Evolutionary conservation across 768 basidiomycete genomes (phyloP).

Genomic region (Boletus rubescentipes): DNA sequence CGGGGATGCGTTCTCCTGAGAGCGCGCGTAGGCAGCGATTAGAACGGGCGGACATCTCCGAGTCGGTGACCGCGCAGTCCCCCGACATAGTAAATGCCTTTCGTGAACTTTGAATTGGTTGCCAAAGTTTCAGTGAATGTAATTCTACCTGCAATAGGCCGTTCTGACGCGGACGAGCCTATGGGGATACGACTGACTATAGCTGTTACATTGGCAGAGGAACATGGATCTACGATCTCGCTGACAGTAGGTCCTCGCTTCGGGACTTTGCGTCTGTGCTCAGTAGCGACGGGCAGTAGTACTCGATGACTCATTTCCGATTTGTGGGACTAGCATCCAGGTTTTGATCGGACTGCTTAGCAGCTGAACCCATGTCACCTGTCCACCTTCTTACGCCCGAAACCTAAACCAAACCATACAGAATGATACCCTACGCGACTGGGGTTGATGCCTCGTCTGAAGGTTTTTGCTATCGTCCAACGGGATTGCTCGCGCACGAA

Average conservation of each 20-base stretch:
- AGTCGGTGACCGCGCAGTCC: not conserved
- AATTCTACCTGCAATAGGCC: not conserved
- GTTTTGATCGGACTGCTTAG: too few relatives aligned
- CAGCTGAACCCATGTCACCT: too few relatives aligned
- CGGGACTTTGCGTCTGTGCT: not conserved
- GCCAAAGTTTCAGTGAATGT: slow-evolving; percentile 4
- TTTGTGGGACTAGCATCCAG: too few relatives aligned
- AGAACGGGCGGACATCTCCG: slow-evolving; percentile 10
- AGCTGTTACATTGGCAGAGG: too few relatives aligned
- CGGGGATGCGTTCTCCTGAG: not conserved
- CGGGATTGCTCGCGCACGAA: too few relatives aligned
- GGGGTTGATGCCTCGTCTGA: too few relatives aligned
- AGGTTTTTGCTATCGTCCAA: too few relatives aligned
- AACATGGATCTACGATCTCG: not conserved
- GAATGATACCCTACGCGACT: too few relatives aligned
- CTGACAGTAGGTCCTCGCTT: not conserved
- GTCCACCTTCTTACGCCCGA: too few relatives aligned
- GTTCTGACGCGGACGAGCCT: not conserved
- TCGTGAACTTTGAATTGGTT: slow-evolving; percentile 3
- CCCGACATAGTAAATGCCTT: not conserved
- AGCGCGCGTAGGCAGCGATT: not conserved
- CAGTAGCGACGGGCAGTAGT: not conserved
- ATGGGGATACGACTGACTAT: too few relatives aligned
- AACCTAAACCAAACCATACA: too few relatives aligned
- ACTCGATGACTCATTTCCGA: too few relatives aligned